phyloP scores from a whole-genome alignment of 139 green algal genomes.

The Edaphochlamys debaryana region DNA sequence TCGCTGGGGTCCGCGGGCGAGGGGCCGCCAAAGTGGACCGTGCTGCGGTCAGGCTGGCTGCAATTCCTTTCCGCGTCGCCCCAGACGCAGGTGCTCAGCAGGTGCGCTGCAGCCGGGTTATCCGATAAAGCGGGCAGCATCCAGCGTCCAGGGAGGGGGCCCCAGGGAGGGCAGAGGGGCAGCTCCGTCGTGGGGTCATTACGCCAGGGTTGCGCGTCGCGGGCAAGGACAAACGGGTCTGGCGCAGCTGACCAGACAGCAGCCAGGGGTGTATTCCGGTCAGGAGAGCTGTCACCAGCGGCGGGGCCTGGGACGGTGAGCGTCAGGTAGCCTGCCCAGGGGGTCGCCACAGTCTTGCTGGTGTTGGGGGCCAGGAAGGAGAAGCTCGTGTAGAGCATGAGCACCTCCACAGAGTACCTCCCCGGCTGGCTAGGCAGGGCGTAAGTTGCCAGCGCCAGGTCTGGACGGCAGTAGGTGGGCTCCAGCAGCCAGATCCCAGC shows the following conservation, averaged over 20 bases:
- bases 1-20: no score
- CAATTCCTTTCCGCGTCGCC: not conserved
- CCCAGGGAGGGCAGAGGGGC: constrained; percentile 7
- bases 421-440: not conserved
- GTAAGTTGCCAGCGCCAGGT: constrained; percentile 17
- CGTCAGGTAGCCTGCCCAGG: constrained; percentile 26
- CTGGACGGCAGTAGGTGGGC: constrained; percentile 3
- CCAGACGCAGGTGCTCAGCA: constrained; percentile 34
- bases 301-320: not conserved
- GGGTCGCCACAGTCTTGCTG: not conserved
- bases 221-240: no score
- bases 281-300: no score
- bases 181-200: not conserved
- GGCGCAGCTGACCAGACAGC: no score
- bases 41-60: not conserved
- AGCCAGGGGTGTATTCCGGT: no score
- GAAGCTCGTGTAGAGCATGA: constrained; percentile 32
- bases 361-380: constrained; percentile 1
- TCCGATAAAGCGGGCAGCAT: not conserved
- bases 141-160: constrained; percentile 22
- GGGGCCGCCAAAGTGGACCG: not conserved
- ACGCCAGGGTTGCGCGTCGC: not conserved
- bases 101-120: not conserved
- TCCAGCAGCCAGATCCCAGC: constrained; percentile 5
- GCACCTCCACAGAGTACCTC: constrained; percentile 10